Base-by-base conservation (phyloP, 1,139 yeast species). In the Yamadazyma sp. region DNA sequence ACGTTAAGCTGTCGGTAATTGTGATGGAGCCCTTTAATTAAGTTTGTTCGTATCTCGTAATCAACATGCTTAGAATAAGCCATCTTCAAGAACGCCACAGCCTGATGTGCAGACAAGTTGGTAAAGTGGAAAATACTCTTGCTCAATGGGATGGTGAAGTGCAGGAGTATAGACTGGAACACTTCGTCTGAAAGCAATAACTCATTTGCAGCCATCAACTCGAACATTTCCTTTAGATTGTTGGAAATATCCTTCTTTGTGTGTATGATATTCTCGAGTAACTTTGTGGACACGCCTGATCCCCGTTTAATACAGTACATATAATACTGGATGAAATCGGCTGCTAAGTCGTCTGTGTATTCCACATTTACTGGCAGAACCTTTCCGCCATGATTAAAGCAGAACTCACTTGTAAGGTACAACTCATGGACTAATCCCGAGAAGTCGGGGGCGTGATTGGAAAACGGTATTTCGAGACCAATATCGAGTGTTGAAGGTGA, bases 61-160 rank as follows among this genome's bases (percentile, higher is more conserved):
- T 61, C 59, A 10, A 62, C 42, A 1, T 29, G 34, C 6, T 43
- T 41, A 5, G 56, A 46, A n/a, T 51, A 46, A 4, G 63, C 45
- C 1, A 58, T 15, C 2, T 39, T 39, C 2, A 61, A 16, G 8
- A 66, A 40, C 11, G 39, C 38, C 3, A 22, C 30, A 7, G 51
- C 14, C 12, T 55, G 54, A 5, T 30, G 29, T 1, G 31, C 16
- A 2, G 42, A 27, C 4, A 50, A 44, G 7, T 47, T 39, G n/a
- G 35, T 30, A n/a, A 36, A 39, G 40, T 42, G 36, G 26, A 47
- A 49, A 4, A 49, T 52, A 23, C 75, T 69, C 9, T 72, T 47
- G 5, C 66, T 54, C 14, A 54, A 48, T 0, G 79, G 64, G 11
- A 70, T 51, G 0, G 57, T 49, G 15, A 61, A 56, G 27, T 57